Percentiles rank a stretch among this genome's conserved stretches.
Conservation (phyloP, 768 basidiomycete species). For the Lactarius vividus region DNA sequence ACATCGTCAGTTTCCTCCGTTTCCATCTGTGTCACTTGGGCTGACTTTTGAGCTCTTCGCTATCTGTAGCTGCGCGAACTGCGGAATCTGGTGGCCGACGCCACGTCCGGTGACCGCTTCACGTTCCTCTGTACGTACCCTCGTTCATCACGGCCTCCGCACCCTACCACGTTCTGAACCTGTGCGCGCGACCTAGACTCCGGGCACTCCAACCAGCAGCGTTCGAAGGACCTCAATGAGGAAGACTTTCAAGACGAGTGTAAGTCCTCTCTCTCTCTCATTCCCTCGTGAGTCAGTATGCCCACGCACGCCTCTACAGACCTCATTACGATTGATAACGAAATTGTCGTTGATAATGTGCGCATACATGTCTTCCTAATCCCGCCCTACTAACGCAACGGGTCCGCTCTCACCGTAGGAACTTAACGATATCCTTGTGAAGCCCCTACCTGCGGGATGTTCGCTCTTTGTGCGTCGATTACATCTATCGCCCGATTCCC, state of each 20-base stretch:
- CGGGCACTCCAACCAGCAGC: conserved; percentile 22
- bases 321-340: conserved; percentile 24
- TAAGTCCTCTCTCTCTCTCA: background rate
- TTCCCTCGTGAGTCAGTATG: background rate
- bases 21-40: too few relatives aligned
- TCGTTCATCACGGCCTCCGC: background rate
- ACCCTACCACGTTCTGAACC: background rate
- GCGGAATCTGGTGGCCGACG: conserved; percentile 26
- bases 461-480: conserved; percentile 24
- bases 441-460: conserved; percentile 25
- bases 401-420: conserved; percentile 22
- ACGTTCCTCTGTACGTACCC: conserved; percentile 31
- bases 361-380: background rate
- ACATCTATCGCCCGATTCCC: background rate
- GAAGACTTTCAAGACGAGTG: conserved; percentile 24
- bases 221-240: conserved; percentile 18
- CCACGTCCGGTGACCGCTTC: conserved; percentile 29
- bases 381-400: background rate
- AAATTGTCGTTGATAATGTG: conserved; percentile 30
- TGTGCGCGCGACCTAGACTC: background rate
- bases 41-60: background rate
- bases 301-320: conserved; percentile 1
- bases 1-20: conserved; percentile 13
- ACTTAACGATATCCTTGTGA: conserved; percentile 28
- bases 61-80: conserved; percentile 22